phyloP scores from a whole-genome alignment of 2,329 filamentous ascomycete species.

The Fusarium sp. region DNA sequence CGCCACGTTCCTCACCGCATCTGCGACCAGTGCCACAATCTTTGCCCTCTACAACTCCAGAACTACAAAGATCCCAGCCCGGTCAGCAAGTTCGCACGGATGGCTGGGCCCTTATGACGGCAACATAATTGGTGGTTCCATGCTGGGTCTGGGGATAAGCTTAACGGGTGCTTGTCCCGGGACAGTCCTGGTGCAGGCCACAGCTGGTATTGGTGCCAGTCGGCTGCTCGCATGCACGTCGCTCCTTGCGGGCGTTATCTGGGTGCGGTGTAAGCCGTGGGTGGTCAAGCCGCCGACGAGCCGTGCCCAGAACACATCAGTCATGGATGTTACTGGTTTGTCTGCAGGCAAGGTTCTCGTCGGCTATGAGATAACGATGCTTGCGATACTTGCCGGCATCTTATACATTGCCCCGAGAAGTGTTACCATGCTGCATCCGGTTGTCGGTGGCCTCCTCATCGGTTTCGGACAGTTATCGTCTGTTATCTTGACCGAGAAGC shows the following conservation, averaged over 20 bases:
- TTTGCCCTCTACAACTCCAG: slow-evolving; percentile 7
- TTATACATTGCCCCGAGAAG: not conserved
- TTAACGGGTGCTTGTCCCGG: slow-evolving; percentile 21
- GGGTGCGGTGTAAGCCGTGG: not conserved
- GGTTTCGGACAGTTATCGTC: not conserved
- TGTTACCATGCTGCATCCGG: not conserved
- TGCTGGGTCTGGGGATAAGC: slow-evolving; percentile 21
- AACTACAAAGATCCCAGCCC: not conserved
- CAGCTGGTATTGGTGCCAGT: not conserved
- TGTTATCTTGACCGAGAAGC: not conserved
- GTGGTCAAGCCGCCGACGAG: not conserved
- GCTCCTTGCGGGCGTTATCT: not conserved
- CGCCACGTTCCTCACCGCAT: slow-evolving; percentile 18
- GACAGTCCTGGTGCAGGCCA: slow-evolving; percentile 15
- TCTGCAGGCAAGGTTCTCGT: slow-evolving; percentile 5
- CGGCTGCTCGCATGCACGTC: not conserved
- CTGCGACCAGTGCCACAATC: slow-evolving; percentile 3
- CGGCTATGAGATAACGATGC: not conserved
- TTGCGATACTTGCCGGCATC: not conserved
- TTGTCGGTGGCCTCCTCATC: slow-evolving; percentile 14
- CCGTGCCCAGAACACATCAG: not conserved
- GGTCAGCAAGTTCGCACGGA: not conserved
- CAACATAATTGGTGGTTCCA: slow-evolving; percentile 10
- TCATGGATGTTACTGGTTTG: slow-evolving; percentile 1
- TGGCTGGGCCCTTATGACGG: slow-evolving; percentile 13